A percentile compares a stretch with the other conserved stretches of the same genome.
Evolutionary conservation across 108 stramenopile species (phyloP).

Genomic region (Nitzschia putrida): DNA sequence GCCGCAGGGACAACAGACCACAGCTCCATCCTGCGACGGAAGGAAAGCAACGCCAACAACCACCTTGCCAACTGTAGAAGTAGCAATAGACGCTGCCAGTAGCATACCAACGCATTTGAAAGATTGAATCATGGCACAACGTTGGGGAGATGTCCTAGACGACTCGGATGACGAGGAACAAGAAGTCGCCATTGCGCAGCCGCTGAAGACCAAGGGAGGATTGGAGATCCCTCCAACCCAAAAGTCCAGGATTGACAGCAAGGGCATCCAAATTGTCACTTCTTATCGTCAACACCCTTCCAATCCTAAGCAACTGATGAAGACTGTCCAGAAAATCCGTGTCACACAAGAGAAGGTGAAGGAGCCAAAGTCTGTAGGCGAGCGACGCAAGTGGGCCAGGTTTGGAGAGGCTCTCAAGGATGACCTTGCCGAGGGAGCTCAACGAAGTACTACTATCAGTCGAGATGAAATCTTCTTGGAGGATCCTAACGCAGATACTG

Average conservation of each 20-base stretch:
- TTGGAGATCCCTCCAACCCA: constrained; percentile 83
- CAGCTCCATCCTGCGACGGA: no score
- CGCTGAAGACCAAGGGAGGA: constrained; percentile 18
- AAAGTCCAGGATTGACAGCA: constrained; percentile 74
- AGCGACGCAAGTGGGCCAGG: constrained; percentile 80
- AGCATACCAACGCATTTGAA: no score
- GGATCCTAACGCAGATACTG: constrained; percentile 86
- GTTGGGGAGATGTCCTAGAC: constrained; percentile 58
- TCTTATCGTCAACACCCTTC: constrained; percentile 75
- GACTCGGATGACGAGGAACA: constrained; percentile 53
- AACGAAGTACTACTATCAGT: constrained; percentile 67
- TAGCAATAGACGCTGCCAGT: no score
- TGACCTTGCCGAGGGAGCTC: constrained; percentile 61
- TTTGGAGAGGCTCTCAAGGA: constrained; percentile 78
- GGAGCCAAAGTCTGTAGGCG: constrained; percentile 65
- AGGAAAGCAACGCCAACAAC: no score
- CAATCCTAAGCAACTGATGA: constrained; percentile 65
- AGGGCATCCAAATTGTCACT: constrained; percentile 87
- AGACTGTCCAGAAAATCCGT: constrained; percentile 75
- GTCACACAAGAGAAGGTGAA: constrained; percentile 56
- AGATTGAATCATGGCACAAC: constrained; percentile 38
- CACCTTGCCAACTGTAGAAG: no score
- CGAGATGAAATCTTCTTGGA: constrained; percentile 84
- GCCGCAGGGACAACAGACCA: no score
- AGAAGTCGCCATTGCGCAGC: constrained; percentile 3